These are phyloP conservation scores for Apophysomyces elegans DNA, from an alignment of 371 early-diverging fungal genomes.

Conservation along the genomic window DNA sequence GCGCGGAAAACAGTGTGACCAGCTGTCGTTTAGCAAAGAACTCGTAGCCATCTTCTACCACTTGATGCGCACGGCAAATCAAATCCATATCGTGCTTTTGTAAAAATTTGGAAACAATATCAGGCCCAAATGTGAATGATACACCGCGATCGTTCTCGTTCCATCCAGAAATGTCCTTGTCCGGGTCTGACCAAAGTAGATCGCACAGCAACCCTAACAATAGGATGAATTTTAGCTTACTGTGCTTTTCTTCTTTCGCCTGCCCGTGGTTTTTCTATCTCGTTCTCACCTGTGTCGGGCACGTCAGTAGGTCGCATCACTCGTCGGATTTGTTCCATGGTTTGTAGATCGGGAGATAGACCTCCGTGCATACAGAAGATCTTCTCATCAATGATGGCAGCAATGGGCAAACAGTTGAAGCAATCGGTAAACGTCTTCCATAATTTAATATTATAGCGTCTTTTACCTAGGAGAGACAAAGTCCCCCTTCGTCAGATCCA, in stretches of 20 bases:
- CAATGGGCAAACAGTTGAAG: slow-evolving; percentile 95
- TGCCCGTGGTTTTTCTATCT: no score
- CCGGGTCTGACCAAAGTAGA: slow-evolving; percentile 97
- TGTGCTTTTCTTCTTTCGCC: no score
- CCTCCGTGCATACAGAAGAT: slow-evolving; percentile 98
- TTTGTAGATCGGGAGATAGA: slow-evolving; percentile 87
- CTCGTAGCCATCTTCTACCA: slow-evolving; percentile 96
- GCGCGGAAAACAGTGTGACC: slow-evolving; percentile 85
- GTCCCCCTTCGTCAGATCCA: slow-evolving; percentile 23
- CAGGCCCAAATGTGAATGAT: slow-evolving; percentile 85
- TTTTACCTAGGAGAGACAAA: slow-evolving; percentile 62
- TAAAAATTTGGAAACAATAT: slow-evolving; percentile 87
- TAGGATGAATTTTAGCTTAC: neutral
- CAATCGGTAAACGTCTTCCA: slow-evolving; percentile 94
- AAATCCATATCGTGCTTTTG: slow-evolving; percentile 91
- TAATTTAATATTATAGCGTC: slow-evolving; percentile 91
- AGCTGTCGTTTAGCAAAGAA: slow-evolving; percentile 93
- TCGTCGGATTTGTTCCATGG: slow-evolving; percentile 88
- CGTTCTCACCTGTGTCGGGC: slow-evolving; percentile 79
- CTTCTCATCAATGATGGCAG: slow-evolving; percentile 92
- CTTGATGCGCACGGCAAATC: slow-evolving; percentile 96
- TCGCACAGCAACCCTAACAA: slow-evolving; percentile 85
- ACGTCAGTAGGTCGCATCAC: slow-evolving; percentile 95
- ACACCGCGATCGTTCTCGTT: slow-evolving; percentile 93
- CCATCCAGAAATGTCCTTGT: slow-evolving; percentile 86